A percentile compares a stretch with the other conserved stretches of the same genome.
phyloP scores from a whole-genome alignment of 75 land plant genomes.

The Picea sitchensis region DNA sequence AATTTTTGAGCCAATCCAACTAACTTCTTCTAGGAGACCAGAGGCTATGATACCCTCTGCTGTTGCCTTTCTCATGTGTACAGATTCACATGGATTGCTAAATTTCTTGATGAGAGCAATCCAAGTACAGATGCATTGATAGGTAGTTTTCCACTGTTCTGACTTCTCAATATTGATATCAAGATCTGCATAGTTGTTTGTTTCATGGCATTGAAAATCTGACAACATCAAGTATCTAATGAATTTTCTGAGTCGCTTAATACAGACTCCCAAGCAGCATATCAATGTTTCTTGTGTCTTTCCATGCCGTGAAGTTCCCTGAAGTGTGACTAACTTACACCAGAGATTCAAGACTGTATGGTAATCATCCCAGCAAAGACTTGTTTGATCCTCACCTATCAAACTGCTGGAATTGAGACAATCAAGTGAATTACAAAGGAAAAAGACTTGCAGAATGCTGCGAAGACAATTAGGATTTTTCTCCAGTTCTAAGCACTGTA shows the following conservation, averaged over 20 bases:
- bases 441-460: conserved; percentile 66
- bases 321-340: conserved; percentile 51
- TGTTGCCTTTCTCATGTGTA: conserved; percentile 79
- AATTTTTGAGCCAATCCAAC: conserved; percentile 36
- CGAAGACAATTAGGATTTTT: conserved; percentile 66
- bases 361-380: conserved; percentile 28
- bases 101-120: conserved; percentile 39
- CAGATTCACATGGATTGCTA: conserved; percentile 72
- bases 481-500: conserved; percentile 52
- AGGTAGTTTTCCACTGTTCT: conserved; percentile 17
- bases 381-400: conserved; percentile 2
- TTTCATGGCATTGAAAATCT: background rate
- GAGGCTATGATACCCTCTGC: conserved; percentile 78
- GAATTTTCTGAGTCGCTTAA: conserved; percentile 35
- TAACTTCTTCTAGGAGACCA: conserved; percentile 62
- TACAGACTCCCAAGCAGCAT: conserved; percentile 74
- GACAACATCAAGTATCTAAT: conserved; percentile 11
- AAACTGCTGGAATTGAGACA: conserved; percentile 8
- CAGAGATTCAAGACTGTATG: conserved; percentile 45
- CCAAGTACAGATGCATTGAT: conserved; percentile 36
- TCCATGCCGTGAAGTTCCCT: conserved; percentile 38
- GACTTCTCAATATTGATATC: background rate
- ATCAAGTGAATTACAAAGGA: conserved; percentile 48
- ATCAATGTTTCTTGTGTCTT: conserved; percentile 67
- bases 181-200: conserved; percentile 3